Evolutionary conservation across 371 early-diverging fungal genomes (phyloP), one percentile per base, ranked within the genome.

Genomic region (Polyrhizophydium stewartii): DNA sequence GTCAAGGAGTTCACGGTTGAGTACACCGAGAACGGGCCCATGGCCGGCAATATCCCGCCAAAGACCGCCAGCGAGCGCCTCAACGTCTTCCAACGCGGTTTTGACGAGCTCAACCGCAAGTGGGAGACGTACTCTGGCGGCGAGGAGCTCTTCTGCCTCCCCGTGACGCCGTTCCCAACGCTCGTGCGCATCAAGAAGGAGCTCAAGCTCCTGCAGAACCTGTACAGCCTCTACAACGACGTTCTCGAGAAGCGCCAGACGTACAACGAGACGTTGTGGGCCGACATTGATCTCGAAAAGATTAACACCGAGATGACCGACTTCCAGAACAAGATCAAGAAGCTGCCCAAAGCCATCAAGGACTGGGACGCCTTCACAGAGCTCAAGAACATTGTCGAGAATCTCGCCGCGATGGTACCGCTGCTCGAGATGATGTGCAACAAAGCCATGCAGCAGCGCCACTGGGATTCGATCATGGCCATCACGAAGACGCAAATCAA

Each of bases 41-140:
- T 84, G 85, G 85, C 77, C 35, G 73, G 72, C 35, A 81, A 66
- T 64, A 83, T 85, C 50, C 71, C 79, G 24, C 85, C 85, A 6
- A 84, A 84, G 63, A 82, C 82, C 12, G 85, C 85, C 10, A 77
- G 71, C 40, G 85, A 85, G 68, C 70, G 84, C 25, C 63, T 85
- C 38, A 82, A 78, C 52, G 81, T 85, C 0, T 85, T 84, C 70
- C 84, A 84, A 62, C 70, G 84, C 27, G 78, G 73, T 7, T 85
- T 84, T 59, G 85, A 85, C 60, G 84, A 85, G 68, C 68, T 85
- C 16, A 84, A 85, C 55, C 69, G 85, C 45, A 83, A 85, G 63
- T 84, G 84, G 83, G 84, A 85, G 60, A 85, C 81, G 10, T 84
- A 84, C 64, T 72, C 79, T 7, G 85, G 76, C 16, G 85, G 85